Percentiles rank a stretch among this genome's conserved stretches.
Conservation (phyloP, 2,329 filamentous ascomycete species). For the Fusarium foetens region DNA sequence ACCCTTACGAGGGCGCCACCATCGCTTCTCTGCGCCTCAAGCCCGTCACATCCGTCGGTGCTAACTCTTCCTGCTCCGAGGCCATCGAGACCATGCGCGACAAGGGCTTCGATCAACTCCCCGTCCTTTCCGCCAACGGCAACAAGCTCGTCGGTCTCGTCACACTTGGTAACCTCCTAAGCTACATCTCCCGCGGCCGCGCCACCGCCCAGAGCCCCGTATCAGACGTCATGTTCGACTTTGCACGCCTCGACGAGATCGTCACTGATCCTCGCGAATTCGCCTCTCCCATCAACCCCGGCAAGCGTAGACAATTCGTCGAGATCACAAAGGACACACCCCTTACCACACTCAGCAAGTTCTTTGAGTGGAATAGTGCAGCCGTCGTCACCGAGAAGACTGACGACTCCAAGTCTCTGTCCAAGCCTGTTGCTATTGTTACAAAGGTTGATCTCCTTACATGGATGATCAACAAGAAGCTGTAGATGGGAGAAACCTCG, state of each 20-base stretch:
- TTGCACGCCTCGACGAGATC: constrained; percentile 85
- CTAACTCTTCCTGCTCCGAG: constrained; percentile 78
- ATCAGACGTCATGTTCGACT: constrained; percentile 95
- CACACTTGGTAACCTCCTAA: constrained; percentile 93
- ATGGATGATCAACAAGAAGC: constrained; percentile 81
- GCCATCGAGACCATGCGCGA: constrained; percentile 99
- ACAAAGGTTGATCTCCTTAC: constrained; percentile 96
- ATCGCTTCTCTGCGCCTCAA: constrained; percentile 88
- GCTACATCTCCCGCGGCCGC: constrained; percentile 85
- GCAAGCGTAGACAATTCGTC: constrained; percentile 77
- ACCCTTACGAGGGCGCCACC: constrained; percentile 81
- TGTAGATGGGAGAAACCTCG: constrained; percentile 39
- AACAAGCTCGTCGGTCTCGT: constrained; percentile 88
- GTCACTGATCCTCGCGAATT: constrained; percentile 85
- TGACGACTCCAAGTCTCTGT: constrained; percentile 63
- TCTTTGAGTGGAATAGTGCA: constrained; percentile 98
- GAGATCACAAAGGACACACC: constrained; percentile 94
- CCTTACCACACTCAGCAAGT: constrained; percentile 83
- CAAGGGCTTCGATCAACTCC: constrained; percentile 97
- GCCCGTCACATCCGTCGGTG: constrained; percentile 86
- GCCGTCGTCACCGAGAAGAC: constrained; percentile 88
- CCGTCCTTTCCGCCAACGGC: constrained; percentile 78
- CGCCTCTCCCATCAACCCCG: constrained; percentile 51
- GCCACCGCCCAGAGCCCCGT: constrained; percentile 79
- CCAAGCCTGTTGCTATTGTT: constrained; percentile 87